Evolutionary conservation across 768 basidiomycete species (phyloP).

Genomic region (Hericium coralloides): DNA sequence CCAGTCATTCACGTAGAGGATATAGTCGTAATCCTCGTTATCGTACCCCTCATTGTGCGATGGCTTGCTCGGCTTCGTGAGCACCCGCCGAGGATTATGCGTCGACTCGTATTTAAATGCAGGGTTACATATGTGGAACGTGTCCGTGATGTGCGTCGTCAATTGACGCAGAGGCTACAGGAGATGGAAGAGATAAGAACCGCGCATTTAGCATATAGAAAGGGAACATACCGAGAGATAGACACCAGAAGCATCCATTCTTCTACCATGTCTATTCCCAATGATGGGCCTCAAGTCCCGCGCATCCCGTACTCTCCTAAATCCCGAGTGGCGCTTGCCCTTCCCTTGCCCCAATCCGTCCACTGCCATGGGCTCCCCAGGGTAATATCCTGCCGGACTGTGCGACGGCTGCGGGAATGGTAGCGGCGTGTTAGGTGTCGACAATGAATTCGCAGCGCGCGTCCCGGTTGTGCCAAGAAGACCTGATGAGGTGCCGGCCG

Average conservation of each 20-base stretch:
- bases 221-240: slow-evolving; percentile 67
- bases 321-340: slow-evolving; percentile 51
- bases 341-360: slow-evolving; percentile 58
- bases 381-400: slow-evolving; percentile 39
- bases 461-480: slow-evolving; percentile 42
- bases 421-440: slow-evolving; percentile 66
- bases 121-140: slow-evolving; percentile 92
- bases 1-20: slow-evolving; percentile 98
- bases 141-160: slow-evolving; percentile 82
- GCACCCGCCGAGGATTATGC: slow-evolving; percentile 90
- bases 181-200: slow-evolving; percentile 10
- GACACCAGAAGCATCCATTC: slow-evolving; percentile 69
- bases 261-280: slow-evolving; percentile 52
- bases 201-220: neutral
- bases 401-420: slow-evolving; percentile 51
- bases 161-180: slow-evolving; percentile 53
- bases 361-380: slow-evolving; percentile 61
- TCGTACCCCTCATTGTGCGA: slow-evolving; percentile 95
- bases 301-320: slow-evolving; percentile 67
- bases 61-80: slow-evolving; percentile 97
- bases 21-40: slow-evolving; percentile 99
- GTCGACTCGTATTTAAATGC: slow-evolving; percentile 90
- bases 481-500: slow-evolving; percentile 21
- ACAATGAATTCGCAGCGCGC: slow-evolving; percentile 44
- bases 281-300: slow-evolving; percentile 73